These are phyloP conservation scores for Myotisia sp. DNA, from an alignment of 2,329 filamentous ascomycete species.

Conservation along the genomic window DNA sequence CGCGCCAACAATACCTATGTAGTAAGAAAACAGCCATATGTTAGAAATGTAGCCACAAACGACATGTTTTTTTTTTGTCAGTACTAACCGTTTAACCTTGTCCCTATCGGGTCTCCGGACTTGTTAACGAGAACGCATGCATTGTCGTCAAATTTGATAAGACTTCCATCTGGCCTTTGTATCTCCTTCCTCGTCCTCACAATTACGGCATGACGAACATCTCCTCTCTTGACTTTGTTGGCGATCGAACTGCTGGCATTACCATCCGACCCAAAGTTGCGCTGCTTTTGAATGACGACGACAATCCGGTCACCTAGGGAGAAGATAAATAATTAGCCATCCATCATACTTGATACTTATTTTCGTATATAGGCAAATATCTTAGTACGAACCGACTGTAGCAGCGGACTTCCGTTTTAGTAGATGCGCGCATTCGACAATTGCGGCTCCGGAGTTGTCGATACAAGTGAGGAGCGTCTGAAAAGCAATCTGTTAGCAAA, in stretches of 20 bases:
- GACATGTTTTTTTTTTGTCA: background rate
- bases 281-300: constrained; percentile 93
- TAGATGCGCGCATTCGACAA: constrained; percentile 92
- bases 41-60: background rate
- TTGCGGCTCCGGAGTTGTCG: constrained; percentile 95
- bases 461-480: constrained; percentile 98
- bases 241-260: constrained; percentile 60
- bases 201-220: constrained; percentile 90
- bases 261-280: constrained; percentile 47
- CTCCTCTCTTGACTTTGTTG: constrained; percentile 90
- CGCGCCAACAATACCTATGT: constrained; percentile 62
- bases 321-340: background rate
- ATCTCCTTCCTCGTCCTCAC: constrained; percentile 82
- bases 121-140: constrained; percentile 97
- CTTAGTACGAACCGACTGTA: constrained; percentile 56
- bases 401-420: constrained; percentile 76
- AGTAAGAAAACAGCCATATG: constrained; percentile 1
- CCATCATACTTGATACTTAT: too few species aligned
- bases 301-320: constrained; percentile 80
- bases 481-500: background rate
- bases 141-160: constrained; percentile 93
- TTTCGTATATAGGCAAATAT: background rate
- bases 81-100: constrained; percentile 61
- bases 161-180: constrained; percentile 73
- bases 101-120: constrained; percentile 86